Conservation (phyloP, 1,139 yeast species). For the Kodamaea plutei region DNA sequence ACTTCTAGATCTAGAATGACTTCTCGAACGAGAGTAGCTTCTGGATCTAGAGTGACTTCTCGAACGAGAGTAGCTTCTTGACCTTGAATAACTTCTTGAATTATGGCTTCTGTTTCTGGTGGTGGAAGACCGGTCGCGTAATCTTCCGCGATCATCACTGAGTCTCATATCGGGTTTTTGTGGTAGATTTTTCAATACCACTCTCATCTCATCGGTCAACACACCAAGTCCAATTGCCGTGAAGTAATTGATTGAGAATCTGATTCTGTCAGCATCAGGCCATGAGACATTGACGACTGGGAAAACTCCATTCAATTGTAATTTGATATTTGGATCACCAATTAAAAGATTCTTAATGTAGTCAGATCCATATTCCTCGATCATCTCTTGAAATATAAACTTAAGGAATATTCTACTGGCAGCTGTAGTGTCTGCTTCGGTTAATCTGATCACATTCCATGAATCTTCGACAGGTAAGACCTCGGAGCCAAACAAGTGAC, state of each 20-base stretch:
- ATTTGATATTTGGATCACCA: constrained; percentile 44
- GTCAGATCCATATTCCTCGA: constrained; percentile 68
- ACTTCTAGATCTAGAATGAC: no score
- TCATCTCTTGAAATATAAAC: constrained; percentile 74
- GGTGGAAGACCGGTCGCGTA: no score
- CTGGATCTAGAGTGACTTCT: constrained; percentile 15
- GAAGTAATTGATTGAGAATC: constrained; percentile 85
- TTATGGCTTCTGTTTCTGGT: constrained; percentile 12
- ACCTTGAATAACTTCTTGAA: constrained; percentile 17
- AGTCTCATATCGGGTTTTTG: no score
- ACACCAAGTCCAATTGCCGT: constrained; percentile 90
- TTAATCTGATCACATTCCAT: constrained; percentile 60
- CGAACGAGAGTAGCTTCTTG: constrained; percentile 12
- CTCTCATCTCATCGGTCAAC: constrained; percentile 80
- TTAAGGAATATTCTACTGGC: constrained; percentile 80
- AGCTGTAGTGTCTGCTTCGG: constrained; percentile 71
- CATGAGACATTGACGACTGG: constrained; percentile 37
- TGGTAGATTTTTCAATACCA: constrained; percentile 38
- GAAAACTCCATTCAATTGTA: constrained; percentile 47
- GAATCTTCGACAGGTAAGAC: constrained; percentile 42
- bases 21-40: constrained; percentile 14
- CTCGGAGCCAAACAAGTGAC: constrained; percentile 74
- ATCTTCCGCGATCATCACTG: no score
- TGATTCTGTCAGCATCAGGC: constrained; percentile 52
- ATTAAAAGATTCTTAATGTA: constrained; percentile 46